phyloP scores from a whole-genome alignment of 2,329 filamentous ascomycete species.

The Colletotrichum agaves region DNA sequence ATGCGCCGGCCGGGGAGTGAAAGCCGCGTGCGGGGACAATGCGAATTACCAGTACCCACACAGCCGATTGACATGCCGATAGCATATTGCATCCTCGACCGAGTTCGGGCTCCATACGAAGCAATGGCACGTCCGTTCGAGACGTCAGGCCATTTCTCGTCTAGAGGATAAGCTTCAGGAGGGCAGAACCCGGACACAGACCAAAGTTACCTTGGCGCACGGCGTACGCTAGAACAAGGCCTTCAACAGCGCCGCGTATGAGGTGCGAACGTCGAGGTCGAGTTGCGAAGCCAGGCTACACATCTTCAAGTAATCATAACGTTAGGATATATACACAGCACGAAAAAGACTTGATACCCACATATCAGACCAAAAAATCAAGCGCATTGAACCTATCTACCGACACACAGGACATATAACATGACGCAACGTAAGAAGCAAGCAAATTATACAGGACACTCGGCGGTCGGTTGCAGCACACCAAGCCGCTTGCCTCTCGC shows the following conservation, averaged over 20 bases:
- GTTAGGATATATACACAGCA: neutral
- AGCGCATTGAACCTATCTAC: slow-evolving; percentile 37
- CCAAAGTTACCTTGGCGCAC: too few species aligned
- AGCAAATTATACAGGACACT: slow-evolving; percentile 36
- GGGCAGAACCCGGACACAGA: too few species aligned
- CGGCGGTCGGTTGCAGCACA: slow-evolving; percentile 14
- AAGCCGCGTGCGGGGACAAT: slow-evolving; percentile 37
- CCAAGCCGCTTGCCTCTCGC: slow-evolving; percentile 30
- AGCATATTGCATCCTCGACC: neutral
- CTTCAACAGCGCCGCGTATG: too few species aligned
- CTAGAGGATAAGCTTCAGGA: too few species aligned
- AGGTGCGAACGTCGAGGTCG: too few species aligned
- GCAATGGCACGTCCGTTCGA: neutral
- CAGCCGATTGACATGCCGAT: neutral
- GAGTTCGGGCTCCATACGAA: neutral
- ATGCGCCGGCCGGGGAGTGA: slow-evolving; percentile 38
- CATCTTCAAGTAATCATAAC: neutral
- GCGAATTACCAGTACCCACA: slow-evolving; percentile 38
- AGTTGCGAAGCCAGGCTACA: too few species aligned
- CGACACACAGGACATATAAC: slow-evolving; percentile 35
- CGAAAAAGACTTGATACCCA: neutral
- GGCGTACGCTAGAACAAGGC: too few species aligned
- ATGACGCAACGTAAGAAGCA: slow-evolving; percentile 36
- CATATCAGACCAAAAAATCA: slow-evolving; percentile 21
- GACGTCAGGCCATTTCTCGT: too few species aligned